Percentiles rank a stretch among this genome's conserved stretches.
phyloP scores from a whole-genome alignment of 2,329 filamentous ascomycete genomes.

The Cladosporium oxysporum region DNA sequence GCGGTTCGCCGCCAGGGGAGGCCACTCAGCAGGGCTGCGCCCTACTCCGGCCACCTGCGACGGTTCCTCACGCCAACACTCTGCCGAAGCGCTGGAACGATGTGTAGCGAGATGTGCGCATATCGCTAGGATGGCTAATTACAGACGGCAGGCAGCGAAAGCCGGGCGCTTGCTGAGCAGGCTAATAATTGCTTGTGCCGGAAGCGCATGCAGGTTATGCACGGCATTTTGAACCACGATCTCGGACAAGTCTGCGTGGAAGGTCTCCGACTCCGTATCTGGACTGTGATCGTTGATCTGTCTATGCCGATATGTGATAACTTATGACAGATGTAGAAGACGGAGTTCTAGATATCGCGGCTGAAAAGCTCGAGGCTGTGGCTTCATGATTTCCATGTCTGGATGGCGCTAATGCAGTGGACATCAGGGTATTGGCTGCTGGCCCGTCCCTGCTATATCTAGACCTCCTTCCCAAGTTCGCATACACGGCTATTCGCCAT shows the following conservation, averaged over 20 bases:
- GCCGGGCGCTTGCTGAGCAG: background rate
- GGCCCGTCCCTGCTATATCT: background rate
- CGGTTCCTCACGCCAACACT: background rate
- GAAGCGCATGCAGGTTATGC: background rate
- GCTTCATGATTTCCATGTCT: background rate
- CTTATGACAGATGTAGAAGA: background rate
- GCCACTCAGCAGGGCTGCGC: background rate
- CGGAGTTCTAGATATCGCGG: background rate
- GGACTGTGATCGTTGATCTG: too few species aligned
- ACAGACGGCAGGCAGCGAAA: background rate
- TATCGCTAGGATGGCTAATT: background rate
- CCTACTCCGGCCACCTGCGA: background rate
- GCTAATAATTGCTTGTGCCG: background rate
- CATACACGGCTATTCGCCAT: background rate
- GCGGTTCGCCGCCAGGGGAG: background rate
- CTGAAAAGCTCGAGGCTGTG: background rate
- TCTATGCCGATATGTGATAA: too few species aligned
- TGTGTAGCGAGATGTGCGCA: background rate
- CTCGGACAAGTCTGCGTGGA: background rate
- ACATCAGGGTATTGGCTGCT: background rate
- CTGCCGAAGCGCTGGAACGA: background rate
- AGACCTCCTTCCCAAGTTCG: background rate
- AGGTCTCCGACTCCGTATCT: background rate
- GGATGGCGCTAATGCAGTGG: background rate
- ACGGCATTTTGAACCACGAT: background rate